These are phyloP conservation scores for Tephrocybe sp. DNA, from an alignment of 768 basidiomycete species.

Conservation along the genomic window DNA sequence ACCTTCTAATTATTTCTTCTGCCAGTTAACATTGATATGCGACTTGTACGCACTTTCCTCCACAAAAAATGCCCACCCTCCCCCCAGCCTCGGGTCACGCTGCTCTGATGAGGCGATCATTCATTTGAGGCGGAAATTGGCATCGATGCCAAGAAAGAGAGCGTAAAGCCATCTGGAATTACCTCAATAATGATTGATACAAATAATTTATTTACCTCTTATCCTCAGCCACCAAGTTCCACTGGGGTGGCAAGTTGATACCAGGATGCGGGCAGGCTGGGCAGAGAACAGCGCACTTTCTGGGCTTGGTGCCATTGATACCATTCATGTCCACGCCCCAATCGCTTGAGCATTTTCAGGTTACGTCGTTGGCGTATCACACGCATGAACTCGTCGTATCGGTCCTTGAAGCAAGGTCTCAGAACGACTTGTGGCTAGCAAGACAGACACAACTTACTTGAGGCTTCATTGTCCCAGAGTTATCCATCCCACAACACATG, in stretches of 20 bases:
- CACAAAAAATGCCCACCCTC: constrained; percentile 27
- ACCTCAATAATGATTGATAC: background rate
- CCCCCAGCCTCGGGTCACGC: constrained; percentile 22
- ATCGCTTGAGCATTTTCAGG: constrained; percentile 14
- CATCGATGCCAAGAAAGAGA: constrained; percentile 28
- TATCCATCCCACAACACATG: constrained; percentile 1
- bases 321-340: constrained; percentile 9
- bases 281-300: constrained; percentile 22
- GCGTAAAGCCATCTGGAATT: constrained; percentile 19
- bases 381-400: constrained; percentile 5
- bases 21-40: constrained; percentile 12
- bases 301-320: constrained; percentile 8
- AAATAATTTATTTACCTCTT: constrained; percentile 7
- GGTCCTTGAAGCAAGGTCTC: constrained; percentile 10
- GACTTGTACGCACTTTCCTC: constrained; percentile 20
- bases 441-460: too few species aligned
- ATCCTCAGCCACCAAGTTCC: constrained; percentile 14
- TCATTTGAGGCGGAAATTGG: constrained; percentile 31
- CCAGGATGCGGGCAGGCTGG: constrained; percentile 27
- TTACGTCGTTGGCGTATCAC: constrained; percentile 13
- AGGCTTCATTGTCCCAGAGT: constrained; percentile 3
- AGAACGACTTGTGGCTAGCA: background rate
- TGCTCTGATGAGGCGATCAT: constrained; percentile 21
- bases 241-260: constrained; percentile 21
- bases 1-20: constrained; percentile 11